A percentile compares a stretch with the other conserved stretches of the same genome.
phyloP scores from a whole-genome alignment of 1,284 basidiomycete species.

The Moniliella sp. region DNA sequence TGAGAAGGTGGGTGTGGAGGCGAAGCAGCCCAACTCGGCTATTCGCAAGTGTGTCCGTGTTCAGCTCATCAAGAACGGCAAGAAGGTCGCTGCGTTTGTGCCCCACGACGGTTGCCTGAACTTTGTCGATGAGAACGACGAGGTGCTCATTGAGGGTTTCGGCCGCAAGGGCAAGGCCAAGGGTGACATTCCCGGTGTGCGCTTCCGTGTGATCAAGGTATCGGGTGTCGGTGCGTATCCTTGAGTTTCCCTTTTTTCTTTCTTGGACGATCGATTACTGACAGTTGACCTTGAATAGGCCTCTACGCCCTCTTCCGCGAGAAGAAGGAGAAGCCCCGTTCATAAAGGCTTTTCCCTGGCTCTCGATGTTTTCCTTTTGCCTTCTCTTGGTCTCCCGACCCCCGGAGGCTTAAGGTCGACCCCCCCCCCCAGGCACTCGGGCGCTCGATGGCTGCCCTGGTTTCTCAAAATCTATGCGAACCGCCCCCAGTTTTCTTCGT shows the following conservation, averaged over 20 bases:
- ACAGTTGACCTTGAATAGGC: constrained; percentile 72
- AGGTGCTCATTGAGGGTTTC: constrained; percentile 93
- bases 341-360: constrained; percentile 8
- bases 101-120: constrained; percentile 91
- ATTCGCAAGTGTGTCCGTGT: constrained; percentile 99
- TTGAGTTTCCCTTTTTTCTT: neutral
- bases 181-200: constrained; percentile 69
- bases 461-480: too few relatives aligned
- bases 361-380: too few relatives aligned
- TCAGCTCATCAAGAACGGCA: constrained; percentile 99
- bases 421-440: too few relatives aligned
- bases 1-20: constrained; percentile 73
- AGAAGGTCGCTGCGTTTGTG: constrained; percentile 45
- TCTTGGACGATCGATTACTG: constrained; percentile 50
- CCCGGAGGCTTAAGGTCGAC: too few relatives aligned
- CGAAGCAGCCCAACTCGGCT: constrained; percentile 98
- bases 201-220: constrained; percentile 99
- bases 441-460: too few relatives aligned
- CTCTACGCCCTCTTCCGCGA: constrained; percentile 37
- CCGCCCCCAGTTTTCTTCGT: too few relatives aligned
- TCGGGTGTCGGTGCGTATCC: too few relatives aligned
- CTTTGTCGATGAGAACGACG: too few relatives aligned
- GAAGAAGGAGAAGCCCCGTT: constrained; percentile 30
- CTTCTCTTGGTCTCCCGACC: too few relatives aligned
- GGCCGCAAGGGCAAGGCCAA: constrained; percentile 97